Conservation (phyloP, 768 basidiomycete species). For the Crucibulum laeve region DNA sequence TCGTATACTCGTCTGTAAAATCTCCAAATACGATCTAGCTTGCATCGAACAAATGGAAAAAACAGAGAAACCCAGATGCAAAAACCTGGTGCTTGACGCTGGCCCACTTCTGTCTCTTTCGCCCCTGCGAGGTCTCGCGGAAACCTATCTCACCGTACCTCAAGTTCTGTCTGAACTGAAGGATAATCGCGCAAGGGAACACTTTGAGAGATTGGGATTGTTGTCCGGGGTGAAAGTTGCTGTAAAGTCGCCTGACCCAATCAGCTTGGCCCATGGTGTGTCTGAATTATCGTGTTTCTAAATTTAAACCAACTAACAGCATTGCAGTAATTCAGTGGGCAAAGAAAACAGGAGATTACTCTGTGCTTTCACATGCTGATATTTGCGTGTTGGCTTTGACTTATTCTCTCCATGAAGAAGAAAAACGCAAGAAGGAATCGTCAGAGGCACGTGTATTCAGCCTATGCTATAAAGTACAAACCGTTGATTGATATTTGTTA, state of each 20-base stretch:
- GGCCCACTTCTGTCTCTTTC: conserved; percentile 88
- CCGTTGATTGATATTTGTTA: no score
- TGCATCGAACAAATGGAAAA: conserved; percentile 11
- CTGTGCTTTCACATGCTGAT: conserved; percentile 89
- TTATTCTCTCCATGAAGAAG: conserved; percentile 64
- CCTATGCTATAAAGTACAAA: neutral
- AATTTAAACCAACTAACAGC: neutral
- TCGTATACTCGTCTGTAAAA: neutral
- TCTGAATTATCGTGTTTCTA: conserved; percentile 2
- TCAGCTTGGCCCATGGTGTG: conserved; percentile 62
- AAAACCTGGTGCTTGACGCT: conserved; percentile 86
- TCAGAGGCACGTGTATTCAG: conserved; percentile 4
- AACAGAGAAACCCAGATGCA: conserved; percentile 45
- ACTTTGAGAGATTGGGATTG: conserved; percentile 76
- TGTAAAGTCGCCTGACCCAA: conserved; percentile 65
- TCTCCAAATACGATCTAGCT: neutral
- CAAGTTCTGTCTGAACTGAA: conserved; percentile 88
- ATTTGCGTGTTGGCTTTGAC: conserved; percentile 88
- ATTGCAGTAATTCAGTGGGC: conserved; percentile 80
- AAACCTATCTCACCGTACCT: conserved; percentile 82
- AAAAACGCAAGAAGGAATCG: conserved; percentile 21
- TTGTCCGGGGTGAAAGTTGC: conserved; percentile 72
- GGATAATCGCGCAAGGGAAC: conserved; percentile 82
- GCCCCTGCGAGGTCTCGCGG: conserved; percentile 85
- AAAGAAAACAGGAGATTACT: conserved; percentile 94